phyloP scores from a whole-genome alignment of 2,329 filamentous ascomycete genomes.

The Ascochyta fabae region DNA sequence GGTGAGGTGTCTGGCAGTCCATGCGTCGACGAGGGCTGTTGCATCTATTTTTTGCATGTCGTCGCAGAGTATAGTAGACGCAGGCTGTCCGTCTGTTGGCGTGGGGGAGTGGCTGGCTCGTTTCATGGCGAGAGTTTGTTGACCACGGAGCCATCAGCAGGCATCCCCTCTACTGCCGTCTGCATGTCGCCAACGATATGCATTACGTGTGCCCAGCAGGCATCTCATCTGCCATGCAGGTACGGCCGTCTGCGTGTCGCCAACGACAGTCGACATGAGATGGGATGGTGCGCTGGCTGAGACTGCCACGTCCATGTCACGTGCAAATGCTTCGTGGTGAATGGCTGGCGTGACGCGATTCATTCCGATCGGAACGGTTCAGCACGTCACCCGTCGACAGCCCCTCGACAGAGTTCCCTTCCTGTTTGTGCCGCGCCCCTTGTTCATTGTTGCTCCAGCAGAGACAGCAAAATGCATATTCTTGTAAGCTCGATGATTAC shows the following conservation, averaged over 20 bases:
- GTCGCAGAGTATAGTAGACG: no score
- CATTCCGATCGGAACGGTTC: conserved; percentile 25
- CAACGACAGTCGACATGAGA: no score
- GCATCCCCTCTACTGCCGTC: no score
- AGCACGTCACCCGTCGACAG: conserved; percentile 19
- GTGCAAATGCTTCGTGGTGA: not conserved
- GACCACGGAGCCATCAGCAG: not conserved
- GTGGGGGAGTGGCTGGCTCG: not conserved
- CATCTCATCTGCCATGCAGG: not conserved
- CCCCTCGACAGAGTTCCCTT: conserved; percentile 15
- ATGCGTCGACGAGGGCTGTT: not conserved
- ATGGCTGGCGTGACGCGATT: not conserved
- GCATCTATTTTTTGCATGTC: no score
- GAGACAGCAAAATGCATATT: conserved; percentile 46
- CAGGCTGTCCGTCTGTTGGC: not conserved
- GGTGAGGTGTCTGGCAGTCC: conserved; percentile 9
- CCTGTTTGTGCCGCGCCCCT: conserved; percentile 10
- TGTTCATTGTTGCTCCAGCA: conserved; percentile 1
- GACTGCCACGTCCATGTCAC: not conserved
- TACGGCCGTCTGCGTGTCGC: not conserved
- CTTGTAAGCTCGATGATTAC: conserved; percentile 33
- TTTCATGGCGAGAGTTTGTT: not conserved
- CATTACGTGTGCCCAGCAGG: not conserved
- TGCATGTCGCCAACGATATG: no score
- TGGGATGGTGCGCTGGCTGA: not conserved